Conservation (phyloP, 2,329 filamentous ascomycete genomes). For the Colletotrichum phormii region DNA sequence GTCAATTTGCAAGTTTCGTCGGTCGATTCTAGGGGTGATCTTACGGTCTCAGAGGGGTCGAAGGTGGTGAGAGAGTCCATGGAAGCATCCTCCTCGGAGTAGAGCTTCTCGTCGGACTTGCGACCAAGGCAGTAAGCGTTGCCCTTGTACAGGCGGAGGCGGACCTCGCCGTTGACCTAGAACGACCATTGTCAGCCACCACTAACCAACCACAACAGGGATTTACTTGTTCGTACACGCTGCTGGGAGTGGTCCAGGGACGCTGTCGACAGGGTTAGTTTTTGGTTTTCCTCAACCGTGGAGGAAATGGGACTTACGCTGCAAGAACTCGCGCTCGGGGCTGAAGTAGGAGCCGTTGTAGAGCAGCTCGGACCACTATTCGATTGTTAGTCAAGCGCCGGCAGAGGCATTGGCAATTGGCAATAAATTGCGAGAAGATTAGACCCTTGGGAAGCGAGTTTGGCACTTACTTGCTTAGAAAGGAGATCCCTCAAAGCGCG, state of each 20-base stretch:
- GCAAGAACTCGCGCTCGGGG: constrained; percentile 45
- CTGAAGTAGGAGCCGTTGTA: constrained; percentile 67
- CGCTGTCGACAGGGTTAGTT: constrained; percentile 16
- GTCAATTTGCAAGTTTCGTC: not conserved
- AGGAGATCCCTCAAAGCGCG: constrained; percentile 65
- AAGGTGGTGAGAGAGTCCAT: constrained; percentile 64
- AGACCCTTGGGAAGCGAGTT: too few species aligned
- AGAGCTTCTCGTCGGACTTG: constrained; percentile 60
- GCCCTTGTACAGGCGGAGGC: constrained; percentile 51
- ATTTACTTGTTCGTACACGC: not conserved
- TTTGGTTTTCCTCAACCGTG: not conserved
- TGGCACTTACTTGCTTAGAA: constrained; percentile 48
- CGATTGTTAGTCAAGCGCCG: too few species aligned
- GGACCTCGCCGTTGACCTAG: constrained; percentile 42
- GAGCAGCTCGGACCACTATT: constrained; percentile 32
- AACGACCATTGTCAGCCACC: not conserved
- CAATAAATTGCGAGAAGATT: too few species aligned
- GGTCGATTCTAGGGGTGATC: not conserved
- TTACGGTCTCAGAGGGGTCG: constrained; percentile 51
- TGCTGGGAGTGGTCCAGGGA: constrained; percentile 32
- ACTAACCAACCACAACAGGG: not conserved
- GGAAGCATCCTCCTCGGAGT: constrained; percentile 59
- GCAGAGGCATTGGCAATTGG: too few species aligned
- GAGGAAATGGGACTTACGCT: not conserved
- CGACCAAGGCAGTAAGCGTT: constrained; percentile 59